These are phyloP conservation scores for Trypanosoma caninum DNA, from an alignment of 208 protist species.

Conservation along the genomic window DNA sequence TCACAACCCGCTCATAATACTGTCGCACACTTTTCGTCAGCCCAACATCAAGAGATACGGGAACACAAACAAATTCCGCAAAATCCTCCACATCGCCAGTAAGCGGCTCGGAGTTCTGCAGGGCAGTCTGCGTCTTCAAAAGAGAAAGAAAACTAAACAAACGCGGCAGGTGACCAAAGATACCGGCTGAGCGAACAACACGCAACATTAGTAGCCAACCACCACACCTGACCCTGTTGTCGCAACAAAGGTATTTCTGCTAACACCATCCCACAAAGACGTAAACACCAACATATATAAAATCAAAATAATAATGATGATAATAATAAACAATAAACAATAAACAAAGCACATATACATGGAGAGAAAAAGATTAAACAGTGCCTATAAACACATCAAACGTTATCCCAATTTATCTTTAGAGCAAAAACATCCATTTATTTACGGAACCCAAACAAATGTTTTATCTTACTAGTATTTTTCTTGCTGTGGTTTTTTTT, in stretches of 20 bases:
- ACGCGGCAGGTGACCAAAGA: neutral
- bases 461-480: too few species aligned
- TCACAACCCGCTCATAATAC: slow-evolving; percentile 26
- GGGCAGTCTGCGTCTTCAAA: slow-evolving; percentile 39
- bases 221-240: too few species aligned
- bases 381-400: too few species aligned
- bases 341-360: neutral
- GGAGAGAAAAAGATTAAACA: too few species aligned
- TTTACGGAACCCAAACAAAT: too few species aligned
- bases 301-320: neutral
- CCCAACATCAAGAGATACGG: slow-evolving; percentile 9
- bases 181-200: neutral
- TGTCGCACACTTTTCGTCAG: slow-evolving; percentile 24
- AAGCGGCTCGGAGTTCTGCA: slow-evolving; percentile 29
- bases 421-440: too few species aligned
- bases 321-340: neutral
- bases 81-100: slow-evolving; percentile 34
- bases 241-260: too few species aligned
- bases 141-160: slow-evolving; percentile 31
- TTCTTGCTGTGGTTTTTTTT: neutral
- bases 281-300: too few species aligned
- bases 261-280: too few species aligned
- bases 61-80: slow-evolving; percentile 46
- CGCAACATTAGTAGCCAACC: slow-evolving; percentile 5
- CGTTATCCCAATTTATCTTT: too few species aligned